Evolutionary conservation across 2,329 filamentous ascomycete genomes (phyloP).

Genomic region (Grosmannia huntii): DNA sequence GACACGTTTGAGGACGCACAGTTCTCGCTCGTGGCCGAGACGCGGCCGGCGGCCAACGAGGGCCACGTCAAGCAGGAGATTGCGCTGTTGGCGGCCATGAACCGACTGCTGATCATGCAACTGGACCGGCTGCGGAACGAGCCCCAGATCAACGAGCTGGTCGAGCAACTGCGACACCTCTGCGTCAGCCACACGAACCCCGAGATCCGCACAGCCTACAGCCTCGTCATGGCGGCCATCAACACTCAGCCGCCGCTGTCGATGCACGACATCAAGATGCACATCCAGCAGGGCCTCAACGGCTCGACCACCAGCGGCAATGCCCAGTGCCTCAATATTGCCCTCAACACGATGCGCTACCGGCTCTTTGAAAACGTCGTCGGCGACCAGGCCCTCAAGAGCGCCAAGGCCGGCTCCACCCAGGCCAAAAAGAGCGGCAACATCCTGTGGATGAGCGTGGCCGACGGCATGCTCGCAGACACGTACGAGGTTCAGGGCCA

Average conservation of each 20-base stretch:
- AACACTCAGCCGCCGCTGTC: constrained; percentile 47
- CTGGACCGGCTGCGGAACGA: constrained; percentile 45
- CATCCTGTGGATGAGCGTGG: constrained; percentile 66
- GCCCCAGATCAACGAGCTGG: constrained; percentile 42
- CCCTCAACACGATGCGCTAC: constrained; percentile 73
- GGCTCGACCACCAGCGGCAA: constrained; percentile 60
- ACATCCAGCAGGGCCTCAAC: constrained; percentile 60
- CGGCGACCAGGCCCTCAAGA: constrained; percentile 68
- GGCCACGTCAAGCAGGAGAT: constrained; percentile 43
- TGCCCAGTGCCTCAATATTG: constrained; percentile 68
- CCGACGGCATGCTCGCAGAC: constrained; percentile 64
- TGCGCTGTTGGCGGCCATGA: constrained; percentile 52
- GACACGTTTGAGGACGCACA: constrained; percentile 48
- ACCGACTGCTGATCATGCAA: constrained; percentile 61
- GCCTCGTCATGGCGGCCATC: constrained; percentile 59
- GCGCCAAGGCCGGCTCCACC: constrained; percentile 53
- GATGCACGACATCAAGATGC: constrained; percentile 66
- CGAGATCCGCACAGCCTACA: constrained; percentile 66
- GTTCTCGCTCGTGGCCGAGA: constrained; percentile 37
- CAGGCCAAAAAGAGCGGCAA: constrained; percentile 61
- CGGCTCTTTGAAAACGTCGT: constrained; percentile 73
- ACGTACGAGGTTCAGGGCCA: constrained; percentile 58
- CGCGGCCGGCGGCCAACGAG: constrained; percentile 20
- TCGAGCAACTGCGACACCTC: constrained; percentile 53
- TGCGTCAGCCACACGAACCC: constrained; percentile 59